Conservation (phyloP, 306 rosid species). For the Trichosanthes truncata region DNA sequence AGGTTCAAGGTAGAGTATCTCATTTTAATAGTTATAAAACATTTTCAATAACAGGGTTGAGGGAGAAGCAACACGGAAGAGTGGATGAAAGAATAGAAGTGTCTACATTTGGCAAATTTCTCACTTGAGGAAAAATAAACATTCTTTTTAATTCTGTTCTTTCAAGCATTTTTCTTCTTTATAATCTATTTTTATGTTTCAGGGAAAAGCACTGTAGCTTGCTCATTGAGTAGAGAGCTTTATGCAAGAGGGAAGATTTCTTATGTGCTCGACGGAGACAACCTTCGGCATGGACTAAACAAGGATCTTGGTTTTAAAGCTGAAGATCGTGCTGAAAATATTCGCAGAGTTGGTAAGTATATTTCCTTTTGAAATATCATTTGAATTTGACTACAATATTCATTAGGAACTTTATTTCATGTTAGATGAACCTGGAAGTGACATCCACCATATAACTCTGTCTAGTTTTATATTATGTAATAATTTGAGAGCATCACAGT, state of each 20-base stretch:
- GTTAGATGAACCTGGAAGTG: background rate
- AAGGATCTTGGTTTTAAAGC: slow-evolving; percentile 64
- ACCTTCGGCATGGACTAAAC: slow-evolving; percentile 80
- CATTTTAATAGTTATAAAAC: background rate
- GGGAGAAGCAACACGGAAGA: background rate
- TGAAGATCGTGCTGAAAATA: slow-evolving; percentile 74
- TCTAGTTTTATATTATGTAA: background rate
- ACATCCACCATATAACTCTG: background rate
- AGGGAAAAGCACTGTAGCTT: slow-evolving; percentile 90
- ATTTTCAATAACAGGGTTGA: background rate
- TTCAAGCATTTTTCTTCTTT: background rate
- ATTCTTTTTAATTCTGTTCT: background rate
- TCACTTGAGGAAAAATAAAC: background rate
- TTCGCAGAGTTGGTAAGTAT: slow-evolving; percentile 72
- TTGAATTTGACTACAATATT: background rate
- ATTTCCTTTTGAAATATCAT: background rate
- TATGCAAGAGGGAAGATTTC: slow-evolving; percentile 56
- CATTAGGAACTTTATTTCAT: background rate
- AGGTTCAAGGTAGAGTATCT: background rate
- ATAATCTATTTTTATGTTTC: background rate
- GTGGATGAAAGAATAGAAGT: background rate
- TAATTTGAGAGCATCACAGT: background rate
- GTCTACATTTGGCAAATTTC: slow-evolving; percentile 3
- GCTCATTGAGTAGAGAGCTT: slow-evolving; percentile 56
- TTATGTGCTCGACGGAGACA: slow-evolving; percentile 82